Base-by-base conservation (phyloP, 2,329 filamentous ascomycete species). In the Sphaerostilbella broomeana region DNA sequence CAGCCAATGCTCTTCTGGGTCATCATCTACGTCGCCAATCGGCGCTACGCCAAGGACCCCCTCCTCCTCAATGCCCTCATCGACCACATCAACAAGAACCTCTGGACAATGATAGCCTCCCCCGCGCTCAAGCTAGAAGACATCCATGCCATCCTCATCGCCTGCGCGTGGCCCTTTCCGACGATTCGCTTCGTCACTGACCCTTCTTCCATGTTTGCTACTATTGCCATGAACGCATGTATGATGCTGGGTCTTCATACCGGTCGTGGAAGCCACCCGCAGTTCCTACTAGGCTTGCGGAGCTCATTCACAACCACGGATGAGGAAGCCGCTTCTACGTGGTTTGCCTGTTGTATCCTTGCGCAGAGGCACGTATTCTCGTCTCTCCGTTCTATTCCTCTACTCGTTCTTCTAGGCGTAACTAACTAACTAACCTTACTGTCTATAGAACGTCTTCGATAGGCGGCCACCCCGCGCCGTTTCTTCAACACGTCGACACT, bases 1-100 rank as follows among this genome's bases (percentile, higher is more conserved):
- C 64, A 64, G 3, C 62, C 65, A 2, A 59, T 71, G 7, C 62
- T 77, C 6, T 77, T 77, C 49, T 77, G 73, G 73, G 60, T 67
- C n/a, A 63, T 77, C 39, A 59, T 77, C 28, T 67, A 65, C 44
- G 64, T 73, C 13, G 61, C 69, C 6, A 68, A 65, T 18, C 69
- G 72, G 3, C 66, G 70, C 1, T 73, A 73, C 46, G 60, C 68
- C 4, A 64, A 63, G 26, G 64, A 65, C 28, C 51, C 60, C 2
- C 58, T 58, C 3, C 52, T 70, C 15, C 62, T 72, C 13, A 54
- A 60, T 1, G 67, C 70, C 28, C 53, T 75, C 5, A 58, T 66
- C 28, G 69, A 72, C n/a, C 56, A 67, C 11, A 56, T 77, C 7
- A 60, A 61, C 42, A 56, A 61, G 2, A 68, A 73, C 43, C 59